Evolutionary conservation across 2,329 filamentous ascomycete species (phyloP).

Genomic region (Chrysosporium queenslandicum): DNA sequence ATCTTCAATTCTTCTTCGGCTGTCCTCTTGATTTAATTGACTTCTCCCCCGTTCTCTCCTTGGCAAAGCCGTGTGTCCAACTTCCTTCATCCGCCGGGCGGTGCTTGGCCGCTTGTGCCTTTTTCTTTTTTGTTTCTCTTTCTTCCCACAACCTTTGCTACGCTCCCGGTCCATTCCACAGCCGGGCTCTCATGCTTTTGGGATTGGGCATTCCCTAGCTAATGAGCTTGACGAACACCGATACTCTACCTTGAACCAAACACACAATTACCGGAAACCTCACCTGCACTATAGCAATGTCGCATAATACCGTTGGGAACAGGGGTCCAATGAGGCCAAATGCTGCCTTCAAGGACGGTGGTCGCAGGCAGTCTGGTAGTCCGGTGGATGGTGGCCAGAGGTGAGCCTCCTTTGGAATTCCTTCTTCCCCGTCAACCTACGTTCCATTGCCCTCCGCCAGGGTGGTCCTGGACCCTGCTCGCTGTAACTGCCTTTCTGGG

Average conservation of each 20-base stretch:
- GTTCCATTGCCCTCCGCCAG: neutral
- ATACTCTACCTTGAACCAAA: constrained; percentile 28
- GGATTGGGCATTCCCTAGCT: constrained; percentile 9
- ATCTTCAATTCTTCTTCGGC: constrained; percentile 11
- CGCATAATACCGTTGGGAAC: constrained; percentile 30
- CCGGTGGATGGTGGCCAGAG: constrained; percentile 46
- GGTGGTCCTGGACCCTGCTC: neutral
- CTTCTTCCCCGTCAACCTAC: constrained; percentile 3
- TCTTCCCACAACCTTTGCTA: constrained; percentile 26
- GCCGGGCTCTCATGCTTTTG: neutral
- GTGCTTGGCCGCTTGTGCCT: constrained; percentile 25
- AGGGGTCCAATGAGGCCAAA: constrained; percentile 43
- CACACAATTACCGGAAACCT: constrained; percentile 28
- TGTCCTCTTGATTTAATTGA: constrained; percentile 13
- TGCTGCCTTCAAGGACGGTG: constrained; percentile 42
- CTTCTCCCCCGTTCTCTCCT: constrained; percentile 2
- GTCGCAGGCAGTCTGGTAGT: constrained; percentile 47
- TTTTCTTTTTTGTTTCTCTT: constrained; percentile 9
- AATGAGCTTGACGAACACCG: constrained; percentile 34
- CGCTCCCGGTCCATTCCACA: neutral
- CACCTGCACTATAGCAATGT: constrained; percentile 30
- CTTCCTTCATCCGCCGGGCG: constrained; percentile 24
- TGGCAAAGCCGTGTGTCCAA: neutral
- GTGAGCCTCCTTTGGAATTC: constrained; percentile 33
- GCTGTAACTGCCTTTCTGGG: neutral